Percentiles rank a stretch among this genome's conserved stretches.
Evolutionary conservation across 2,329 filamentous ascomycete genomes (phyloP).

Genomic region (Cladosporium oxysporum): DNA sequence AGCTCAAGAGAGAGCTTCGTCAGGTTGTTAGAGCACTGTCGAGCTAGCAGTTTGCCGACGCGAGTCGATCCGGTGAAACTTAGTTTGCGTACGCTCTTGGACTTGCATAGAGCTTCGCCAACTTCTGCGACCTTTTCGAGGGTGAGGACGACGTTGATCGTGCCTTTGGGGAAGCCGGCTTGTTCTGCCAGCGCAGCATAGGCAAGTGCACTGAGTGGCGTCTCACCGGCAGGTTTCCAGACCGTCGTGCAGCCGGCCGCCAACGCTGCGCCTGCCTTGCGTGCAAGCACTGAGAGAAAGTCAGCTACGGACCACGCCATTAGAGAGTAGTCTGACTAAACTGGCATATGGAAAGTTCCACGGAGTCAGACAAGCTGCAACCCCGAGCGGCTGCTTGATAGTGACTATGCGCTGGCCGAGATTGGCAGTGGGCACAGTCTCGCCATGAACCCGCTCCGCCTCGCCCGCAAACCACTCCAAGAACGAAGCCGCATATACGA

Average conservation of each 20-base stretch:
- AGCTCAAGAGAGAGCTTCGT: slow-evolving; percentile 37
- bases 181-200: slow-evolving; percentile 32
- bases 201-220: slow-evolving; percentile 34
- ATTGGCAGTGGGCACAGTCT: slow-evolving; percentile 25
- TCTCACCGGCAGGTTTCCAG: slow-evolving; percentile 36
- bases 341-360: slow-evolving; percentile 37
- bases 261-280: slow-evolving; percentile 37
- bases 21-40: slow-evolving; percentile 28
- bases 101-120: slow-evolving; percentile 28
- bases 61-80: slow-evolving; percentile 36
- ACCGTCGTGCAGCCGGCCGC: slow-evolving; percentile 39
- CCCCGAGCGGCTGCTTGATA: slow-evolving; percentile 35
- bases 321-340: not conserved
- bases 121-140: slow-evolving; percentile 28
- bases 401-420: slow-evolving; percentile 29
- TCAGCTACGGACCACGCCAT: not conserved
- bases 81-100: slow-evolving; percentile 33
- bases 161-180: slow-evolving; percentile 34
- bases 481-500: slow-evolving; percentile 35
- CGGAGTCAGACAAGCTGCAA: slow-evolving; percentile 31
- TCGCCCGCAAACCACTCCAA: slow-evolving; percentile 37
- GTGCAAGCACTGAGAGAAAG: slow-evolving; percentile 26
- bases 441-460: slow-evolving; percentile 31
- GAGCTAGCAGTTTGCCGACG: slow-evolving; percentile 35
- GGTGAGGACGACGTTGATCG: slow-evolving; percentile 32